Percentiles rank a stretch among this genome's conserved stretches.
Conservation (phyloP, 139 green algal species). For the Haematococcus sp. region DNA sequence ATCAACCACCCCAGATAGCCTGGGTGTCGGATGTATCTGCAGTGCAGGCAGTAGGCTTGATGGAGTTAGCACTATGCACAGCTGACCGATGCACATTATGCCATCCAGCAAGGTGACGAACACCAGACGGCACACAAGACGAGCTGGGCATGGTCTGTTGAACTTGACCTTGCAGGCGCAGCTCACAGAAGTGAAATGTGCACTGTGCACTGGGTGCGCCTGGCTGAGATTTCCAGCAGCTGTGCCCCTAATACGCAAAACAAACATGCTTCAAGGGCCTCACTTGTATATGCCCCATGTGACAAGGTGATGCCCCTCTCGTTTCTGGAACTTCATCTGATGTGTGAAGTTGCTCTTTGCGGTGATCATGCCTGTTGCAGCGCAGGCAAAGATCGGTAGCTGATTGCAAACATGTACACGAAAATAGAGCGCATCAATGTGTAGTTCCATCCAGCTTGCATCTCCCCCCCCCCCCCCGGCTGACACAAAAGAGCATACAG, state of each 20-base stretch:
- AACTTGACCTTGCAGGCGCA: not conserved
- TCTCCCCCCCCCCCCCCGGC: not conserved
- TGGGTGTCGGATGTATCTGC: slow-evolving; percentile 78
- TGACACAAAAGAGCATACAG: too few species aligned
- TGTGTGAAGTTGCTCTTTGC: slow-evolving; percentile 35
- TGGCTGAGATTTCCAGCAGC: too few species aligned
- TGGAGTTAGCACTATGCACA: not conserved
- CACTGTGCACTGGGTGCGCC: too few species aligned
- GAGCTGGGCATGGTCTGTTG: not conserved
- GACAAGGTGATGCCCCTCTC: slow-evolving; percentile 14
- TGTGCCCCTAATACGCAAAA: too few species aligned
- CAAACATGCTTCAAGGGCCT: too few species aligned
- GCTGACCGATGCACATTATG: not conserved
- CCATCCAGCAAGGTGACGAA: not conserved
- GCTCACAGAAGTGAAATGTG: not conserved
- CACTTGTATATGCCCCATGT: slow-evolving; percentile 36
- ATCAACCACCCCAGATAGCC: slow-evolving; percentile 89
- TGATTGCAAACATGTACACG: not conserved
- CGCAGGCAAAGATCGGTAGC: not conserved
- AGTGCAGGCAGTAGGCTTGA: slow-evolving; percentile 2
- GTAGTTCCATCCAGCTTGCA: not conserved
- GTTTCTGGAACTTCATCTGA: slow-evolving; percentile 12
- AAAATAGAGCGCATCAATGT: not conserved
- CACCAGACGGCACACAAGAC: not conserved
- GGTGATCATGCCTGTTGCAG: slow-evolving; percentile 17